Evolutionary conservation across 176 grass and related monocot genomes (phyloP).

Genomic region (Dactylis glomerata): DNA sequence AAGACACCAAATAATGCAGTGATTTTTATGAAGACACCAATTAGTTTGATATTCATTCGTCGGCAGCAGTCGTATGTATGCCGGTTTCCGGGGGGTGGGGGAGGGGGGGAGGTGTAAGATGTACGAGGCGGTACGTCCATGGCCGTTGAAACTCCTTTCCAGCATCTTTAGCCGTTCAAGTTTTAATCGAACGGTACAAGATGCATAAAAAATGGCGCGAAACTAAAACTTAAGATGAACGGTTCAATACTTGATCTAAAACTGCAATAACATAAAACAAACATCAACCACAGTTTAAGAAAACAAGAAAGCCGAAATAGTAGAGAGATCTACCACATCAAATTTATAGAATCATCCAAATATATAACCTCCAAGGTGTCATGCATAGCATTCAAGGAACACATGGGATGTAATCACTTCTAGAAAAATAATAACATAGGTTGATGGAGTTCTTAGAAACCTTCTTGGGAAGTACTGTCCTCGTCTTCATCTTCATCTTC

Average conservation of each 20-base stretch:
- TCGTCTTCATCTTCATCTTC: slow-evolving; percentile 5
- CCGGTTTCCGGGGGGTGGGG: too few species aligned
- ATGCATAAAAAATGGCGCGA: neutral
- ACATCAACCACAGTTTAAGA: neutral
- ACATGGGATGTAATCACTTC: neutral
- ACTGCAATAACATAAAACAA: neutral
- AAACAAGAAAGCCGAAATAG: neutral
- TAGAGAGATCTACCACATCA: neutral
- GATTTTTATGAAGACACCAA: neutral
- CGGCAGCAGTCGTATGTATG: neutral
- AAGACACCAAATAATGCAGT: too few species aligned
- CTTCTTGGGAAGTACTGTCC: neutral
- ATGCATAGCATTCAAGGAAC: neutral
- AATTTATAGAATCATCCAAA: neutral
- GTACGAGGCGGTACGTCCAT: neutral
- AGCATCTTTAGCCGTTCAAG: too few species aligned
- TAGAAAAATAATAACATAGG: neutral
- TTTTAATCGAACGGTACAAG: neutral
- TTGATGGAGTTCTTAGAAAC: neutral
- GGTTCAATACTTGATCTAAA: neutral
- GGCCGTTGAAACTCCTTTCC: neutral
- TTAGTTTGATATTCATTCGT: neutral
- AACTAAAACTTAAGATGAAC: neutral
- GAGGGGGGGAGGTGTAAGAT: neutral
- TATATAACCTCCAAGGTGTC: neutral